These are phyloP conservation scores for Clitoria ternatea DNA, from an alignment of 306 rosid genomes.

Conservation along the genomic window DNA sequence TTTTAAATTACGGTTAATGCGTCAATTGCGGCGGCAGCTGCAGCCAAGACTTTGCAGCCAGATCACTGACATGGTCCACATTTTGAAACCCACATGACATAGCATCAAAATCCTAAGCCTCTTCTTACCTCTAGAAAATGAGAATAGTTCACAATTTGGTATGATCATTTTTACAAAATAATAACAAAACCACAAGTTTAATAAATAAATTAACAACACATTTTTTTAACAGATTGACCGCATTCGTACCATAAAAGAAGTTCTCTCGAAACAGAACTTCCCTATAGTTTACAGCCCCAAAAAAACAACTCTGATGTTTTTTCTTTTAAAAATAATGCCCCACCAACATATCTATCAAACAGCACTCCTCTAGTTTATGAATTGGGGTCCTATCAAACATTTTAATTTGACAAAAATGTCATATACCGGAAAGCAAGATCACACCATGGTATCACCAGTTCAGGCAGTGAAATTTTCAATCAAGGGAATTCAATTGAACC, in stretches of 20 bases:
- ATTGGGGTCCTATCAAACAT: neutral
- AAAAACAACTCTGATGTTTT: neutral
- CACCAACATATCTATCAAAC: neutral
- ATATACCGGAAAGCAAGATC: neutral
- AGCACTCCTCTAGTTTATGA: neutral
- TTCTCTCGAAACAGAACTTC: neutral
- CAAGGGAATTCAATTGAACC: conserved; percentile 11
- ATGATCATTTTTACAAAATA: neutral
- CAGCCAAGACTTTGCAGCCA: neutral
- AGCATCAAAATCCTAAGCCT: neutral
- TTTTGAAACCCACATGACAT: neutral
- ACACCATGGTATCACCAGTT: neutral
- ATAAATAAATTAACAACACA: neutral
- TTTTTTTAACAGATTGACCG: neutral
- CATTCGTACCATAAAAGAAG: neutral
- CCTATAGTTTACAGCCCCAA: neutral
- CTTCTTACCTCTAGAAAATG: neutral
- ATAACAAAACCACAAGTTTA: neutral
- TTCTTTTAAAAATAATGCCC: neutral
- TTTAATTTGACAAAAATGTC: neutral
- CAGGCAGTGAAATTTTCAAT: conserved; percentile 10
- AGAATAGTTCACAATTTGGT: neutral
- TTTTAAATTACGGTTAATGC: neutral
- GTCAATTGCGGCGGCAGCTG: neutral
- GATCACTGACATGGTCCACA: neutral